phyloP scores from a whole-genome alignment of 192 early-diverging fungal genomes.

The Pilaira anomala region DNA sequence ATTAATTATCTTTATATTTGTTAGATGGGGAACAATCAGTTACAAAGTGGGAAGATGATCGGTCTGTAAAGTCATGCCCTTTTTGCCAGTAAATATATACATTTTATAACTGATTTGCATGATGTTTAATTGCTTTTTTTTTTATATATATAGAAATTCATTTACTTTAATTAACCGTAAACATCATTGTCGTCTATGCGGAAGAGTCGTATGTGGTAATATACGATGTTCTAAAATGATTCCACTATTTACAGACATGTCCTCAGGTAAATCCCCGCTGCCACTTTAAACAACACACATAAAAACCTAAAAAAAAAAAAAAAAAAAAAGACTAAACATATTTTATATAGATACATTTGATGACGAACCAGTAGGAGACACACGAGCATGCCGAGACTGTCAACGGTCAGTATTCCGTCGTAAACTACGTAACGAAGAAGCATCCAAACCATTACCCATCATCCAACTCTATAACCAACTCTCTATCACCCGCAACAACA shows the following conservation, averaged over 20 bases:
- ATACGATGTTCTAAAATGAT: constrained; percentile 21
- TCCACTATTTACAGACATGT: constrained; percentile 18
- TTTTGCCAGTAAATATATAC: constrained; percentile 12
- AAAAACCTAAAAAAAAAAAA: not conserved
- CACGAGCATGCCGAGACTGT: constrained; percentile 60
- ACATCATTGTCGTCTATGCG: constrained; percentile 22
- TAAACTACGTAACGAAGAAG: constrained; percentile 42
- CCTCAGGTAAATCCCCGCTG: constrained; percentile 16
- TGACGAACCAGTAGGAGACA: constrained; percentile 49
- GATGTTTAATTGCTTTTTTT: not conserved
- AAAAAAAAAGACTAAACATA: not conserved
- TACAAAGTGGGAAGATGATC: constrained; percentile 19
- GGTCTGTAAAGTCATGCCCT: constrained; percentile 13
- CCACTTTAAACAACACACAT: too few species aligned
- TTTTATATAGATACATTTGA: constrained; percentile 24
- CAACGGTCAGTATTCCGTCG: constrained; percentile 50
- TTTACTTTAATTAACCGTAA: constrained; percentile 21
- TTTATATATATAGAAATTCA: not conserved
- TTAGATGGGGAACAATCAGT: constrained; percentile 20
- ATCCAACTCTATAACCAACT: constrained; percentile 45
- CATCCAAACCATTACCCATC: constrained; percentile 31
- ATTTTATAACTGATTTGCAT: not conserved
- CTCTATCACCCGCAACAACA: constrained; percentile 30
- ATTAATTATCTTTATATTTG: too few species aligned
- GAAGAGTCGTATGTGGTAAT: constrained; percentile 17